Evolutionary conservation across 176 grass and related monocot species (phyloP), one percentile per base, ranked within the genome.

Genomic region (Avena sativa): DNA sequence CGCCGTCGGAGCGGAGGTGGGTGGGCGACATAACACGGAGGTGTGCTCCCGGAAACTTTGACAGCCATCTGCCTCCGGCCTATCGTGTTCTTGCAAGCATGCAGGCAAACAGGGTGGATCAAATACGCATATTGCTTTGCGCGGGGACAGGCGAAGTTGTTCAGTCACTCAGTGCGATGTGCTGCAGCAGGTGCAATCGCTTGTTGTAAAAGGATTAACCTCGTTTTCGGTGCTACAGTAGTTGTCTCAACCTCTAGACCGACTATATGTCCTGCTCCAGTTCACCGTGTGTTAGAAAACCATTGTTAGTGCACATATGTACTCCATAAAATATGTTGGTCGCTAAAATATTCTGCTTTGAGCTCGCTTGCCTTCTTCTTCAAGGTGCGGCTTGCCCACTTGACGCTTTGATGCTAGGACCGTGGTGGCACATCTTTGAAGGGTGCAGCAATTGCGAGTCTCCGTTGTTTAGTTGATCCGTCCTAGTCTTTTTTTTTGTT

Each of bases 21-120:
- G 93, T 92, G 2, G 96, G 91, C 28, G 96, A 95, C 86, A 91
- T 95, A 95, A 48, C 95, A 78, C 48, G 19, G 74, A 74, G 74
- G 65, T 0, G 85, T 34, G 32, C 23, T 67, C 23, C 56, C 80
- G 17, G 66, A 4, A 46, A 67, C 83, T 17, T 23, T 47, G 30
- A 14, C 9, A 25, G 7, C 21, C n/a, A 48, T 49, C 73, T 76
- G 56, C 20, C 17, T 48, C 66, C 38, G 21, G 25, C 55, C 60
- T 77, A 40, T 78, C 12, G 26, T 30, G 0, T 62, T 74, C 32
- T n/a, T 1, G 40, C 16, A 7, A 58, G 83, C 19, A 32, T 8
- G 15, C 36, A 60, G 25, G 32, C 14, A 4, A 7, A 7, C 40
- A 43, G 40, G 63, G 21, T 16, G 32, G 66, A 80, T 87, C 66